A percentile compares a stretch with the other conserved stretches of the same genome.
phyloP scores from a whole-genome alignment of 352 stramenopile species.

The Pythium vanterpoolii region DNA sequence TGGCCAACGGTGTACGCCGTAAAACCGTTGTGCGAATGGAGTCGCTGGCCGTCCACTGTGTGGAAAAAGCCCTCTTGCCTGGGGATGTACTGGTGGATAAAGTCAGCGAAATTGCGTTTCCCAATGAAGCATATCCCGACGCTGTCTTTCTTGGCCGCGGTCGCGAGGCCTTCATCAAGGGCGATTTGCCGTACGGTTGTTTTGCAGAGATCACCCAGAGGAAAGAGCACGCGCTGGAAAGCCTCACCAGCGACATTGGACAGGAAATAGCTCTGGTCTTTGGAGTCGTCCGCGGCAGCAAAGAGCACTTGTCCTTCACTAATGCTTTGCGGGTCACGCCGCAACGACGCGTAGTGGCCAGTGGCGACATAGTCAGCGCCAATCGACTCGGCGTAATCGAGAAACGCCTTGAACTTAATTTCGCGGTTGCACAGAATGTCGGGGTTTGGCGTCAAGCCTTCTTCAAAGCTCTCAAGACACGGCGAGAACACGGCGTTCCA shows the following conservation, averaged over 20 bases:
- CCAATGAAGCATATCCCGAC: conserved; percentile 99
- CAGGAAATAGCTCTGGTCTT: conserved; percentile 98
- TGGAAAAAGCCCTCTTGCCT: conserved; percentile 77
- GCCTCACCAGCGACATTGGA: conserved; percentile 72
- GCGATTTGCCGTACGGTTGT: conserved; percentile 91
- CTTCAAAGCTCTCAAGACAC: conserved; percentile 89
- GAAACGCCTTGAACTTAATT: conserved; percentile 98
- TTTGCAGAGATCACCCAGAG: conserved; percentile 92
- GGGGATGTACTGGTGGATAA: conserved; percentile 92
- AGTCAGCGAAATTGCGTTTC: conserved; percentile 91
- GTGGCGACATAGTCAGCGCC: conserved; percentile 93
- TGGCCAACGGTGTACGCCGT: conserved; percentile 93
- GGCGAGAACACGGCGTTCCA: conserved; percentile 97
- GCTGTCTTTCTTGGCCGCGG: conserved; percentile 92
- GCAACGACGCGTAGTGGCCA: conserved; percentile 93
- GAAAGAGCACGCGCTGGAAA: conserved; percentile 92
- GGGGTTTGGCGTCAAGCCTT: conserved; percentile 89
- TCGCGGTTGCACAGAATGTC: conserved; percentile 97
- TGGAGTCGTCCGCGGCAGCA: conserved; percentile 80
- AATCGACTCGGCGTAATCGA: conserved; percentile 84
- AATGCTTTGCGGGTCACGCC: conserved; percentile 18
- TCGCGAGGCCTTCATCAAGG: conserved; percentile 70
- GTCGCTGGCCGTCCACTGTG: conserved; percentile 46
- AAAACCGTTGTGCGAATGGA: conserved; percentile 80
- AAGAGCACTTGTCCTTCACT: conserved; percentile 59